Base-by-base conservation (phyloP, 1,284 basidiomycete genomes). In the Cutaneotrichosporon dermatis region DNA sequence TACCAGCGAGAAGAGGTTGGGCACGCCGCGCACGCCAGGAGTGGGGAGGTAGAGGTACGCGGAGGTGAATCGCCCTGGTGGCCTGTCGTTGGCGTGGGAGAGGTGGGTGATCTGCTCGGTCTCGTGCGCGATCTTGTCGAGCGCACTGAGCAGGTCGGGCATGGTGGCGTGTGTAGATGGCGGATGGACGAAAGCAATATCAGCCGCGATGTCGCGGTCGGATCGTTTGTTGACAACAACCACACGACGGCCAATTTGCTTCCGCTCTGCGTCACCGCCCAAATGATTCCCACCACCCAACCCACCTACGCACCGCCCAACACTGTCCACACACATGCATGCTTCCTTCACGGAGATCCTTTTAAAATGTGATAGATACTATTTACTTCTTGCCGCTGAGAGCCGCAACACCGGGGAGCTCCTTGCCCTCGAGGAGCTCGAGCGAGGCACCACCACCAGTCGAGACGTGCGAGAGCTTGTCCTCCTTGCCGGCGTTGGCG, bases 391-490 rank as follows among this genome's bases (percentile, higher is more conserved):
- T 87, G 79, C 85, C 85, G 66, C 87, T 89, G 67, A 93, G 81
- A 69, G 87, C 90, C n/a, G 87, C 87, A 65, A 93, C 89, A 78
- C 90, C 90, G 61, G 90, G 90, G 41, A 93, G 83, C 41, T 81
- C 85, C 89, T 97, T 97, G 80, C 95, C 95, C 82, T 98, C 94
- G 65, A 98, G 84, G 54, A 98, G 84, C 79, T 98, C 94, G 64
- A 99, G 84, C 75, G 88, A 90, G 50, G 95, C 95, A 69, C 95
- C 95, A 66, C 96, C 96, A 66, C 96, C 95, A 45, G 95, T 99
- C 72, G 89, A 92, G 72, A 97, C 92, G 80, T 99, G 95, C 79
- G 89, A 93, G 67, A 99, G 83, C 76, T 91, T 87, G 69, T 89
- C 86, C 79, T 99, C 96, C 35, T 85, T 85, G 11, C 81, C 81